These are phyloP conservation scores for Alternaria arbusti DNA, from an alignment of 2,329 filamentous ascomycete species.

Conservation along the genomic window DNA sequence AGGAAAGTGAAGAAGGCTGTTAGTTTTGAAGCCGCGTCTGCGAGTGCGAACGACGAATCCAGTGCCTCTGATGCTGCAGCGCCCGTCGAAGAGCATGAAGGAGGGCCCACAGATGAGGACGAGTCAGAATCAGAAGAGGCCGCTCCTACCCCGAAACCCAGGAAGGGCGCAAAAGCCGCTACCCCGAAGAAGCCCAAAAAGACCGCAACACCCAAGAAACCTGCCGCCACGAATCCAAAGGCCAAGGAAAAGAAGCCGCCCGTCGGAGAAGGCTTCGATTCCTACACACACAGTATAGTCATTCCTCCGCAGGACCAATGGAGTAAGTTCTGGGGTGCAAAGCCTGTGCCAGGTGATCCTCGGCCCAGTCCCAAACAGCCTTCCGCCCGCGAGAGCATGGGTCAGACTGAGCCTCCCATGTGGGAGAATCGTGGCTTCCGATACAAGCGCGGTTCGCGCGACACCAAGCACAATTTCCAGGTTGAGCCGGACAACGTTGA, in stretches of 20 bases:
- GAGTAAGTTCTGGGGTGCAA: constrained; percentile 26
- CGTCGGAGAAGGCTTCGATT: constrained; percentile 10
- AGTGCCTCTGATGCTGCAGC: neutral
- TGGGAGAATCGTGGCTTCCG: constrained; percentile 38
- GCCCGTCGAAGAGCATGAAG: neutral
- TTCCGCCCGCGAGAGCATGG: constrained; percentile 27
- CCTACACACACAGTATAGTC: neutral
- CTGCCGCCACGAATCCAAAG: neutral
- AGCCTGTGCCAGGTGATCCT: constrained; percentile 20
- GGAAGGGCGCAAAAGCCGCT: neutral
- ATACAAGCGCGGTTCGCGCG: constrained; percentile 23
- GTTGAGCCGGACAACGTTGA: constrained; percentile 6
- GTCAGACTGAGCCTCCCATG: constrained; percentile 23
- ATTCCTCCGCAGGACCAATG: neutral
- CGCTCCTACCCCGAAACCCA: neutral
- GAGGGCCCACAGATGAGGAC: neutral
- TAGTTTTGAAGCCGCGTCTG: neutral
- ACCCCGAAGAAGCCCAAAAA: neutral
- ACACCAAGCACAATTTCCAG: constrained; percentile 16
- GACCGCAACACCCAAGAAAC: neutral
- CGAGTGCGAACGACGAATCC: neutral
- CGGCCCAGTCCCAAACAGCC: constrained; percentile 22
- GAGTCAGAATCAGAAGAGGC: neutral
- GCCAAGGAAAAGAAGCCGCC: constrained; percentile 11
- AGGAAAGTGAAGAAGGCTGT: neutral